Percentiles rank a stretch among this genome's conserved stretches.
Conservation (phyloP, 2,329 filamentous ascomycete species). For the Pestalotiopsis sp. region DNA sequence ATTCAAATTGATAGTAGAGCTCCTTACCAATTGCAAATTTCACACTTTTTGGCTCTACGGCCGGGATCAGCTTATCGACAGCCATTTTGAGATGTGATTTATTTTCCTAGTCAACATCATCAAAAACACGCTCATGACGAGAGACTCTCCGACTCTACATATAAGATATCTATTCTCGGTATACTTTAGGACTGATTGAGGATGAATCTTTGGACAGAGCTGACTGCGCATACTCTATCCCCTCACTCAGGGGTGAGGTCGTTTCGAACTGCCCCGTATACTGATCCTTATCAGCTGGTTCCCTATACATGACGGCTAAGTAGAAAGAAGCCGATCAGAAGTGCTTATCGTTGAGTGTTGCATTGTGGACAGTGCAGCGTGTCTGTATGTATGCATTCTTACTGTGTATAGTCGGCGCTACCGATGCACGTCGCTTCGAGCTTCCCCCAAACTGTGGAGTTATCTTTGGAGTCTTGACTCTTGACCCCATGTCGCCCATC, state of each 20-base stretch:
- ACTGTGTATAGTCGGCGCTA: background rate
- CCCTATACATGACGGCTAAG: background rate
- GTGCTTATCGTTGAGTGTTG: background rate
- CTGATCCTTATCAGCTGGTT: background rate
- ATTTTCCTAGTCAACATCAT: background rate
- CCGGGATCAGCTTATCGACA: constrained; percentile 11
- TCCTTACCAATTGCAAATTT: constrained; percentile 20
- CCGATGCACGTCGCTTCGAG: constrained; percentile 21
- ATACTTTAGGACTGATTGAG: background rate
- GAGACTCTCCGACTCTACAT: background rate
- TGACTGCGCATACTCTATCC: background rate
- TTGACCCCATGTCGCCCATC: background rate
- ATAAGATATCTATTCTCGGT: background rate
- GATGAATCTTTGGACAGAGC: background rate
- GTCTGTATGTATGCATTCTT: background rate
- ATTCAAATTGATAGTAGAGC: background rate
- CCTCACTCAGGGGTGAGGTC: background rate
- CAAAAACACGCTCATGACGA: background rate
- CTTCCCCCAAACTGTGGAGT: constrained; percentile 15
- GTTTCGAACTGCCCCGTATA: background rate
- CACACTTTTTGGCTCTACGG: constrained; percentile 19
- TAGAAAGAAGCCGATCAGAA: background rate
- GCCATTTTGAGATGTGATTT: constrained; percentile 11
- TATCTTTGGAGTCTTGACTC: background rate
- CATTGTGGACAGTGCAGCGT: background rate